phyloP scores from a whole-genome alignment of 768 basidiomycete species.

The Rubroboletus satanas region DNA sequence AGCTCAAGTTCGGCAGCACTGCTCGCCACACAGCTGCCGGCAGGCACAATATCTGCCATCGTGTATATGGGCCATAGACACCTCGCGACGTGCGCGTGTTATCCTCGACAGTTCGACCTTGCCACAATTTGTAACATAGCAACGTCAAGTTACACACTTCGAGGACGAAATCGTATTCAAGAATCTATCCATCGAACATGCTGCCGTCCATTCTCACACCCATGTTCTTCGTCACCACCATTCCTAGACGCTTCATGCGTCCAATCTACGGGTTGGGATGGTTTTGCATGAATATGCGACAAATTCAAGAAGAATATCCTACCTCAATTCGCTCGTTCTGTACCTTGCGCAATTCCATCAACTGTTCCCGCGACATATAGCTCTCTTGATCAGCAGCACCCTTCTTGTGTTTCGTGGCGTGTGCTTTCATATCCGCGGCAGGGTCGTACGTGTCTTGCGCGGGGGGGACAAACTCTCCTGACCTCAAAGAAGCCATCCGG shows the following conservation, averaged over 20 bases:
- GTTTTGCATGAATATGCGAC: not conserved
- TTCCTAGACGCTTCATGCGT: conserved; percentile 83
- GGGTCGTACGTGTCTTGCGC: conserved; percentile 74
- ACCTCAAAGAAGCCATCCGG: conserved; percentile 78
- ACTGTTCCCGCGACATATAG: conserved; percentile 73
- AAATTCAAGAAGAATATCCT: conserved; percentile 8
- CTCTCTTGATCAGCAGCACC: conserved; percentile 62
- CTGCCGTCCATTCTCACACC: conserved; percentile 84
- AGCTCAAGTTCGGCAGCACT: not conserved
- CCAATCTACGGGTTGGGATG: conserved; percentile 46
- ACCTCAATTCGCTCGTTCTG: conserved; percentile 86
- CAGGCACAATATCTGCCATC: not conserved
- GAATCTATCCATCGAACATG: conserved; percentile 45
- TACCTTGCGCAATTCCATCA: conserved; percentile 75
- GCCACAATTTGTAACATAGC: not conserved
- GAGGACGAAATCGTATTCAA: not conserved
- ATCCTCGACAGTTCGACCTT: not conserved
- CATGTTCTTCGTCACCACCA: conserved; percentile 82
- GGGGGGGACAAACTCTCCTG: conserved; percentile 79
- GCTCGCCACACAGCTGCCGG: conserved; percentile 4
- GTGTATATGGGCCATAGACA: not conserved
- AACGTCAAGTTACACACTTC: not conserved
- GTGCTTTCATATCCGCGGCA: conserved; percentile 77
- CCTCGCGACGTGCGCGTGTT: conserved; percentile 18
- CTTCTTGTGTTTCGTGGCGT: conserved; percentile 68